Evolutionary conservation across 805 yeast genomes (phyloP).

Genomic region (Myxozyma nipponensis): DNA sequence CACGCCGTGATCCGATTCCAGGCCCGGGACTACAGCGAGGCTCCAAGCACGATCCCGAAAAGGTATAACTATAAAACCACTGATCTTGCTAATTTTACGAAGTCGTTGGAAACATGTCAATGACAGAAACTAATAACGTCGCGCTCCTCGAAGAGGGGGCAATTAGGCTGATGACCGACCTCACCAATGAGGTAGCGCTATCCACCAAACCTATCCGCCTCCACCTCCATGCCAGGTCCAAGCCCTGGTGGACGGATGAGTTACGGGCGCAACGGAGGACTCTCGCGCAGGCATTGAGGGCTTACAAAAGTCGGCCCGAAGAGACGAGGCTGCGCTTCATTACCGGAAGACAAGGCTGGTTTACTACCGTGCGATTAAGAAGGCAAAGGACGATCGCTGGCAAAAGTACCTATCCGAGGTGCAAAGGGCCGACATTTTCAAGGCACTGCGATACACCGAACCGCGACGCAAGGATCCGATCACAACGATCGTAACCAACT

Average conservation of each 20-base stretch:
- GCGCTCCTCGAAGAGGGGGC: not conserved
- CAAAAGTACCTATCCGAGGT: not conserved
- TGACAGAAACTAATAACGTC: not conserved
- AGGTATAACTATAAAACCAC: not conserved
- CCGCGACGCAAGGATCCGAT: not conserved
- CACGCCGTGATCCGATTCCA: not conserved
- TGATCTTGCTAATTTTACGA: not conserved
- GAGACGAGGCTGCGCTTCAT: not conserved
- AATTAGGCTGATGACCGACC: not conserved
- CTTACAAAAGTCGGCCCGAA: not conserved
- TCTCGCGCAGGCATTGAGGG: not conserved
- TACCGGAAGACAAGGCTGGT: not conserved
- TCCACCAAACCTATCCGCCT: not conserved
- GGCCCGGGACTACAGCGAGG: not conserved
- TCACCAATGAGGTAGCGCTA: not conserved
- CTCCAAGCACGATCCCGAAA: not conserved
- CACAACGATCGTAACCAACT: not conserved
- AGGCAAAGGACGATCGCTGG: not conserved
- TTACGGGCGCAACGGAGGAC: not conserved
- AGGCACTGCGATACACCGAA: not conserved
- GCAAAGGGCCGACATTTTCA: not conserved
- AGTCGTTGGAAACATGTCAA: not conserved
- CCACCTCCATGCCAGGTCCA: not conserved
- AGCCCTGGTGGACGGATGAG: not conserved
- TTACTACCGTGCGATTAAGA: not conserved